These are phyloP conservation scores for Yamadazyma siamensis DNA, from an alignment of 1,139 yeast genomes.

Conservation along the genomic window DNA sequence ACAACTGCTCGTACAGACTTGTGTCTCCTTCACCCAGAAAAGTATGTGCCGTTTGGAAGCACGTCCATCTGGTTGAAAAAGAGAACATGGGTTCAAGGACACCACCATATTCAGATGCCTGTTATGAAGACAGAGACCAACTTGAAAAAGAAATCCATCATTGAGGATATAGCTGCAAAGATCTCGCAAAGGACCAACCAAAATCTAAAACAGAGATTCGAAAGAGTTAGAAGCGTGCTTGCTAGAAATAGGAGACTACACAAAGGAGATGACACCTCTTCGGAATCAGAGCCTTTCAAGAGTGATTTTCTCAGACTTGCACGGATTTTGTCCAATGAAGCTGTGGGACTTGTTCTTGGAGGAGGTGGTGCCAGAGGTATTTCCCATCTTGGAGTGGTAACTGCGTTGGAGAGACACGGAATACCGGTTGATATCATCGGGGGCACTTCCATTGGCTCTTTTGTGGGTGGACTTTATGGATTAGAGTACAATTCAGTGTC, in stretches of 20 bases:
- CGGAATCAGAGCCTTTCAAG: constrained; percentile 46
- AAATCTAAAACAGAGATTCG: constrained; percentile 29
- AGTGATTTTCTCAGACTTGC: constrained; percentile 89
- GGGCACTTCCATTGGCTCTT: constrained; percentile 94
- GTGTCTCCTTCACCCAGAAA: constrained; percentile 78
- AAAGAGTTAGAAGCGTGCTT: constrained; percentile 30
- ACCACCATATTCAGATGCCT: constrained; percentile 80
- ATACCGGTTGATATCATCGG: constrained; percentile 93
- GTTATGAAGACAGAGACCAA: constrained; percentile 12
- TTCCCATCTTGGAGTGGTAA: constrained; percentile 87
- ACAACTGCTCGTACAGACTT: constrained; percentile 89
- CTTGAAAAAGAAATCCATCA: constrained; percentile 19
- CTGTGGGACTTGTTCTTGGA: constrained; percentile 90
- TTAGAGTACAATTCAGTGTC: constrained; percentile 88
- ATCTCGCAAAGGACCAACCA: constrained; percentile 34
- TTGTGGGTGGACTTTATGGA: constrained; percentile 94
- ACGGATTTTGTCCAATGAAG: constrained; percentile 84
- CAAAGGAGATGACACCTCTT: constrained; percentile 6
- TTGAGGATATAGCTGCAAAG: constrained; percentile 38
- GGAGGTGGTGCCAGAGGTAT: constrained; percentile 98
- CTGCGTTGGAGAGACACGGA: constrained; percentile 89
- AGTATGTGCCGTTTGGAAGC: constrained; percentile 78
- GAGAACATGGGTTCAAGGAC: constrained; percentile 88
- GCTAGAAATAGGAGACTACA: constrained; percentile 10
- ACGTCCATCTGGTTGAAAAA: constrained; percentile 82